Percentiles rank a stretch among this genome's conserved stretches.
phyloP scores from a whole-genome alignment of 1,284 basidiomycete species.

The Blastosporella zonata region DNA sequence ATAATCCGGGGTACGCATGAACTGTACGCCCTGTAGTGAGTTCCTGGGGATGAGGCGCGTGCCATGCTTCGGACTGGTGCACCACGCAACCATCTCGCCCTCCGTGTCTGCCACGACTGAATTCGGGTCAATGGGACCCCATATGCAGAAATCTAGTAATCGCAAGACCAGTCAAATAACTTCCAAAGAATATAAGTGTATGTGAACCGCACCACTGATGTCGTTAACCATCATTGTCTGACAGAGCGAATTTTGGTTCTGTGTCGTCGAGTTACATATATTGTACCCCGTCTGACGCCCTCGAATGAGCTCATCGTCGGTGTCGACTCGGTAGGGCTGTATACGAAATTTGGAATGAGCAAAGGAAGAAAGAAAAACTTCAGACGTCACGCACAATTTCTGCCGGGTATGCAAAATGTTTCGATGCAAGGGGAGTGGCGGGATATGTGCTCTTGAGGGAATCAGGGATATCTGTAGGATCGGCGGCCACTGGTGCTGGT shows the following conservation, averaged over 20 bases:
- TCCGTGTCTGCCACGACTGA: slow-evolving; percentile 57
- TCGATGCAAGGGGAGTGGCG: slow-evolving; percentile 48
- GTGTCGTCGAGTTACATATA: slow-evolving; percentile 67
- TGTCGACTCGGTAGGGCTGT: slow-evolving; percentile 58
- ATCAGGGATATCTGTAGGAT: slow-evolving; percentile 4
- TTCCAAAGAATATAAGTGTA: no score
- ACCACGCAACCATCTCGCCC: slow-evolving; percentile 60
- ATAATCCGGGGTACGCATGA: slow-evolving; percentile 60
- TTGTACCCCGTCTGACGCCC: slow-evolving; percentile 66
- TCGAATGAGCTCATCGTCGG: slow-evolving; percentile 44
- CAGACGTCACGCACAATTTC: slow-evolving; percentile 41
- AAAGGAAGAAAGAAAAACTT: background rate
- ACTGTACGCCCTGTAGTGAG: slow-evolving; percentile 47
- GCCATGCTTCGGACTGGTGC: slow-evolving; percentile 52
- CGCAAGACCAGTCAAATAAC: no score
- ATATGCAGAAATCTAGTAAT: slow-evolving; percentile 44
- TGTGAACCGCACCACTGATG: slow-evolving; percentile 44
- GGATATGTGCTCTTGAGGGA: slow-evolving; percentile 32
- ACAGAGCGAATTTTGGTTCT: slow-evolving; percentile 56
- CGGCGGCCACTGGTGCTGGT: slow-evolving; percentile 6
- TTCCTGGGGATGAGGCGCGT: slow-evolving; percentile 55
- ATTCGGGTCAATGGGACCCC: slow-evolving; percentile 45
- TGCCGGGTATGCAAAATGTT: slow-evolving; percentile 48
- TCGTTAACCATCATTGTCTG: slow-evolving; percentile 59
- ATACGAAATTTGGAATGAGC: background rate